Evolutionary conservation across 1,284 basidiomycete species (phyloP).

Genomic region (Grifola frondosa): DNA sequence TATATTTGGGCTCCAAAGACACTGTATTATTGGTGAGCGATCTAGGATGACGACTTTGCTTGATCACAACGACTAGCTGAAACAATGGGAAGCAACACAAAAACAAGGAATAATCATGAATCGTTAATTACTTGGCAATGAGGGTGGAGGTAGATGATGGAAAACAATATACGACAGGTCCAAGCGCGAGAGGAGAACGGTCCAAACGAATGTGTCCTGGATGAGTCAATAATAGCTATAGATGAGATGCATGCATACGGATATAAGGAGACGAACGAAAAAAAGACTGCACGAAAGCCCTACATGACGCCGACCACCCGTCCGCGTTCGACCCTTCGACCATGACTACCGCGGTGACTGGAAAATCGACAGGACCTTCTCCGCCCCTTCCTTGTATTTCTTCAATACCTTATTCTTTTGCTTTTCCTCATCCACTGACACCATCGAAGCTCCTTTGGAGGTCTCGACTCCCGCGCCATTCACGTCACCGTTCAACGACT

Average conservation of each 20-base stretch:
- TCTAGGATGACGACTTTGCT: neutral
- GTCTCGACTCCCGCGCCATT: slow-evolving; percentile 18
- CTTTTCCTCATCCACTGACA: slow-evolving; percentile 45
- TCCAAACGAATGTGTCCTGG: slow-evolving; percentile 18
- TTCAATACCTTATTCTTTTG: slow-evolving; percentile 70
- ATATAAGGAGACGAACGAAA: slow-evolving; percentile 18
- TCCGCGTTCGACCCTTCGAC: too few relatives aligned
- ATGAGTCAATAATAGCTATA: slow-evolving; percentile 26
- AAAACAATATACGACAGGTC: neutral
- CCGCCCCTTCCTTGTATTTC: slow-evolving; percentile 80
- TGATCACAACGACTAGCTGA: slow-evolving; percentile 1
- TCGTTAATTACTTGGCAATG: too few relatives aligned
- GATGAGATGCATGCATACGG: slow-evolving; percentile 27
- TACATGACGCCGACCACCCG: too few relatives aligned
- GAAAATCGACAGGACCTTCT: slow-evolving; percentile 78
- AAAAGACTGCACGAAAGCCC: slow-evolving; percentile 10
- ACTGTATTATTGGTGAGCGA: too few relatives aligned
- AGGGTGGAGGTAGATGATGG: neutral
- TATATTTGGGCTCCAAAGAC: too few relatives aligned
- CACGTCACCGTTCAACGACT: slow-evolving; percentile 55
- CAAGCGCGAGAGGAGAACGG: slow-evolving; percentile 12
- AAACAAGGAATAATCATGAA: neutral
- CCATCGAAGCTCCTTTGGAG: slow-evolving; percentile 21
- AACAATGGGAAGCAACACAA: slow-evolving; percentile 1
- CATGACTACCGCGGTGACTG: slow-evolving; percentile 50